phyloP scores from a whole-genome alignment of 225 moss, liverwort and hornwort species.

The Anthoceros angustus region DNA sequence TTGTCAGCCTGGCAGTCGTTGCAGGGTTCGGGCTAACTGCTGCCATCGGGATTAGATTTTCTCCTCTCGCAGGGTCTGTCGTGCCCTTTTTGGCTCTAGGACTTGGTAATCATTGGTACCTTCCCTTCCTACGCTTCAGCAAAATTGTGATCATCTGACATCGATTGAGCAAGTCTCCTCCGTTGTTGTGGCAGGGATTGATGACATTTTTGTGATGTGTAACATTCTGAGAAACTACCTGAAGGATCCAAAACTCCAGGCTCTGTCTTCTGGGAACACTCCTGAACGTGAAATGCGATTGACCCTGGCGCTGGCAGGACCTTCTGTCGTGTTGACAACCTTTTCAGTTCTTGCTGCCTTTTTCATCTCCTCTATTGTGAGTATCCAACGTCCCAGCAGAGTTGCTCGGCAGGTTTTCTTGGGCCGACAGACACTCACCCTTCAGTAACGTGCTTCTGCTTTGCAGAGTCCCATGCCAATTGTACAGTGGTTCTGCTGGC shows the following conservation, averaged over 20 bases:
- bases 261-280: constrained; percentile 40
- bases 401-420: not conserved
- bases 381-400: not conserved
- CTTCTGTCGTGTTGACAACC: constrained; percentile 83
- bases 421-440: not conserved
- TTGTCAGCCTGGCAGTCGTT: constrained; percentile 56
- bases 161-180: not conserved
- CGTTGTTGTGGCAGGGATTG: constrained; percentile 43
- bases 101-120: constrained; percentile 27
- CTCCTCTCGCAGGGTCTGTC: constrained; percentile 80
- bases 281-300: constrained; percentile 94
- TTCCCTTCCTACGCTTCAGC: not conserved
- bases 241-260: constrained; percentile 60
- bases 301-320: constrained; percentile 72
- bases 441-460: not conserved
- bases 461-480: constrained; percentile 94
- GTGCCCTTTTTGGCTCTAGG: constrained; percentile 92
- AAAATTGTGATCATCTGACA: not conserved
- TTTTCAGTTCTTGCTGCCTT: constrained; percentile 89
- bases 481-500: constrained; percentile 98
- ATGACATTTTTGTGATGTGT: constrained; percentile 77
- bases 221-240: constrained; percentile 71
- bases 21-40: constrained; percentile 77
- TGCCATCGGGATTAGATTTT: constrained; percentile 57
- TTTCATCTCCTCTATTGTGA: constrained; percentile 82